Conservation (phyloP, 2,329 filamentous ascomycete species). For the Colletotrichum sp. region DNA sequence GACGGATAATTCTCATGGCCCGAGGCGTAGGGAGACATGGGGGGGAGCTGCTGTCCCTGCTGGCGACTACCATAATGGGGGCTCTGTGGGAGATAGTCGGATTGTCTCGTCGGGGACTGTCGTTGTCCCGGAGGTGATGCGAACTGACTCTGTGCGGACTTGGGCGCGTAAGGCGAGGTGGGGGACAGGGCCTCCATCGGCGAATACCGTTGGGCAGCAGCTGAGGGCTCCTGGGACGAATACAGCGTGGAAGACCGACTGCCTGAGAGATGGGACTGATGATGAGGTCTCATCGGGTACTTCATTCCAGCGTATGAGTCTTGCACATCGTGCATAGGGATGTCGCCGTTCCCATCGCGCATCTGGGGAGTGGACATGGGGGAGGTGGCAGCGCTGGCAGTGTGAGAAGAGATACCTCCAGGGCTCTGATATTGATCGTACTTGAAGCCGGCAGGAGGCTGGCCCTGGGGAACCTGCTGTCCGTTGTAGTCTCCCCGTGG, state of each 20-base stretch:
- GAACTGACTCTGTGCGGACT: constrained; percentile 64
- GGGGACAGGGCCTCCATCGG: constrained; percentile 92
- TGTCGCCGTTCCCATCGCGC: constrained; percentile 77
- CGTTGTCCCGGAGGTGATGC: constrained; percentile 60
- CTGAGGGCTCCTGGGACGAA: constrained; percentile 77
- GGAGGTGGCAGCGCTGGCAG: constrained; percentile 60
- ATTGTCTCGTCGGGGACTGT: constrained; percentile 79
- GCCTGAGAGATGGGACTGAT: constrained; percentile 73
- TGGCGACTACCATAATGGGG: constrained; percentile 63
- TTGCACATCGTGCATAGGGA: constrained; percentile 83
- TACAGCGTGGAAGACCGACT: constrained; percentile 66
- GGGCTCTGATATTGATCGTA: constrained; percentile 69
- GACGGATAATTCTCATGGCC: constrained; percentile 76
- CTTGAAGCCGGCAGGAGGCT: constrained; percentile 63
- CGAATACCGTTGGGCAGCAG: constrained; percentile 90
- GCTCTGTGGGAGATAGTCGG: constrained; percentile 63
- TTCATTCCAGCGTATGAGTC: constrained; percentile 88
- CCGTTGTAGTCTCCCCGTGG: constrained; percentile 35
- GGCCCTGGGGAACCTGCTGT: constrained; percentile 22
- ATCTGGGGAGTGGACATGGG: constrained; percentile 62
- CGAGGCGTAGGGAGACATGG: constrained; percentile 72
- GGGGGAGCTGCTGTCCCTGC: constrained; percentile 70
- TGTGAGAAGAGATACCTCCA: constrained; percentile 31
- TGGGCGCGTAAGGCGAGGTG: constrained; percentile 74
- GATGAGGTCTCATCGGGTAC: constrained; percentile 80